Base-by-base conservation (phyloP, 768 basidiomycete genomes). In the Lactarius sanguifluus region DNA sequence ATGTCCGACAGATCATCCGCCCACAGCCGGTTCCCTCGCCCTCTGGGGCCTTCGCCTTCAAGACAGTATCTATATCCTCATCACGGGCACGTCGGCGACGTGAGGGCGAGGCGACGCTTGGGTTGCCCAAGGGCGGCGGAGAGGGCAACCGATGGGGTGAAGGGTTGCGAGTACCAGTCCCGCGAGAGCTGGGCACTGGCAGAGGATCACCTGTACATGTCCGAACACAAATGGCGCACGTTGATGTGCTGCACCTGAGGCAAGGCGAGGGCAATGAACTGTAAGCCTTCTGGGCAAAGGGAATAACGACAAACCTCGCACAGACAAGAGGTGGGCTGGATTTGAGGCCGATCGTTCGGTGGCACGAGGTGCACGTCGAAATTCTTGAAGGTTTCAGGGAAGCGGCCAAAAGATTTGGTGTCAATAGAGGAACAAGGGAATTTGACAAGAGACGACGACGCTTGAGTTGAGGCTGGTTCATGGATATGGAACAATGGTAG, bases 211-310 rank as follows among this genome's bases (percentile, higher is more conserved):
- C 18, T 74, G 41, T 80, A 66, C 82, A 83, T 52, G 78, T 81
- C 40, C 82, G 77, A 23, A 82, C 77, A 66, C 82, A 83, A 32
- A 83, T 75, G 0, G 77, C 67, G 65, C 82, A 83, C 7, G 79
- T 80, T 9, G 77, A 74, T 5, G 76, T 71, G 3, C 74, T 71
- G 67, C 82, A 83, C 36, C 82, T 83, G 63, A 10, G 7, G 36
- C 43, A 6, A 43, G 40, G 32, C 57, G 16, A 60, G 40, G 5
- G 32, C 23, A 2, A 7, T 67, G 30, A 36, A 60, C 12, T 18
- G 32, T 25, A 6, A 30, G 25, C 5, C 7, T 1, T 64, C 25
- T 25, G 9, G 10, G 3, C 1, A 3, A 10, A 28, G 3, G 23
- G 13, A 20, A 55, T 36, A 4, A 55, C 16, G n/a, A 57, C 57